Base-by-base conservation (phyloP, 352 stramenopile genomes). In the Pythium myriotylum region DNA sequence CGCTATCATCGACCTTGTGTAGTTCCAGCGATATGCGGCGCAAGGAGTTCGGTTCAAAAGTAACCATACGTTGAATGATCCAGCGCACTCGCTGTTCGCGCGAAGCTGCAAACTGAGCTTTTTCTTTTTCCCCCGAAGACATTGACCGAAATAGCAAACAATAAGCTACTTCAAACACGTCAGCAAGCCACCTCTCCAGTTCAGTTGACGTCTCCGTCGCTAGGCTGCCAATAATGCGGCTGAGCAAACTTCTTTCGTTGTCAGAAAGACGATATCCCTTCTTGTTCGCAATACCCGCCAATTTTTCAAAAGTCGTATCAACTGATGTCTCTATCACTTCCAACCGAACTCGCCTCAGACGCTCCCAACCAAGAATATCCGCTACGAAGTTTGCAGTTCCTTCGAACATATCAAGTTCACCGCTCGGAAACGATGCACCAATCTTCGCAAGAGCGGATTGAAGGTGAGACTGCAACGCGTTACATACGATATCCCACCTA, bases 31-130 rank as follows among this genome's bases (percentile, higher is more conserved):
- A 40, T 3, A 59, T 48, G 2, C 41, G 43, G 13, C 50, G 39
- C 59, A 49, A 66, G 22, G 16, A 23, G 16, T 50, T 49, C 8
- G 59, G 40, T 4, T 66, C 59, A 2, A 50, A 27, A 1, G 26
- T 47, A 4, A 66, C 35, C 37, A 66, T 59, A n/a, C 47, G 42
- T 23, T 66, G 59, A 35, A 66, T 66, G 6, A 59, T 20, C 59
- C 59, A 66, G 14, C 39, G 19, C 4, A 66, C 16, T 6, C 59
- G 49, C 12, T 43, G 42, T 17, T 66, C 49, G 0, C 59, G 48
- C n/a, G 59, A 49, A 7, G 19, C 16, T n/a, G 49, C n/a, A 13
- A 59, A 29, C 32, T 41, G 16, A 16, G 33, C 12, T 19, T 52
- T 59, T 1, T 48, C 47, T 16, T 58, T 42, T 3, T 43, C 49